Percentiles rank a stretch among this genome's conserved stretches.
Evolutionary conservation across 805 yeast species (phyloP).

Genomic region (Grigorovia yakushimaensis): DNA sequence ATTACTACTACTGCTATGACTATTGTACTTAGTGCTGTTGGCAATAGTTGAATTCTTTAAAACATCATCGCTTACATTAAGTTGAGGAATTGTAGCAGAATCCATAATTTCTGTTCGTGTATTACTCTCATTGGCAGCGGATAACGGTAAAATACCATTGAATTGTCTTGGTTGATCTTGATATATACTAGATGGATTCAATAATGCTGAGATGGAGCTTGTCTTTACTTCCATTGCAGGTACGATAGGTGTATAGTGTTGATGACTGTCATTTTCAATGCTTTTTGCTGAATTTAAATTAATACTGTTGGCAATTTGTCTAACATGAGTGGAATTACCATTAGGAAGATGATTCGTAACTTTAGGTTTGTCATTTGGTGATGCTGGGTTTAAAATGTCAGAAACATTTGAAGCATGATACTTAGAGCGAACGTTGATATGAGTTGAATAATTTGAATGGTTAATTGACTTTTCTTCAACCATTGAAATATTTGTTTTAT

Average conservation of each 20-base stretch:
- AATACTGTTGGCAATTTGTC: neutral
- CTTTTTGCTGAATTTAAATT: neutral
- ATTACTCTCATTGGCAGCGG: slow-evolving; percentile 1
- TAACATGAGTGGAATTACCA: neutral
- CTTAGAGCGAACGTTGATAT: neutral
- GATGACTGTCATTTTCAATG: neutral
- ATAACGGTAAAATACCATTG: neutral
- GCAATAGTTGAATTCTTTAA: neutral
- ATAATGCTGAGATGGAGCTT: slow-evolving; percentile 10
- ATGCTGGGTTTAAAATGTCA: neutral
- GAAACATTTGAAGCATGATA: neutral
- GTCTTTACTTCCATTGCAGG: slow-evolving; percentile 4
- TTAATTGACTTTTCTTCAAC: neutral
- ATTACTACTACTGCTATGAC: neutral
- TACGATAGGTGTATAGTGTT: neutral
- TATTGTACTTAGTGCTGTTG: neutral
- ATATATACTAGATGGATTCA: slow-evolving; percentile 8
- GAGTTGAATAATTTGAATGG: neutral
- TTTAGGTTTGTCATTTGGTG: neutral
- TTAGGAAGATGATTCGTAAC: neutral
- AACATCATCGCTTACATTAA: too few species aligned
- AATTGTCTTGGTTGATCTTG: slow-evolving; percentile 1
- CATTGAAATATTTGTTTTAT: neutral
- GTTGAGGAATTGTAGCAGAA: neutral
- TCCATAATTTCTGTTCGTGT: neutral